Evolutionary conservation across 2,329 filamentous ascomycete genomes (phyloP).

Genomic region (Penicillium sp.): DNA sequence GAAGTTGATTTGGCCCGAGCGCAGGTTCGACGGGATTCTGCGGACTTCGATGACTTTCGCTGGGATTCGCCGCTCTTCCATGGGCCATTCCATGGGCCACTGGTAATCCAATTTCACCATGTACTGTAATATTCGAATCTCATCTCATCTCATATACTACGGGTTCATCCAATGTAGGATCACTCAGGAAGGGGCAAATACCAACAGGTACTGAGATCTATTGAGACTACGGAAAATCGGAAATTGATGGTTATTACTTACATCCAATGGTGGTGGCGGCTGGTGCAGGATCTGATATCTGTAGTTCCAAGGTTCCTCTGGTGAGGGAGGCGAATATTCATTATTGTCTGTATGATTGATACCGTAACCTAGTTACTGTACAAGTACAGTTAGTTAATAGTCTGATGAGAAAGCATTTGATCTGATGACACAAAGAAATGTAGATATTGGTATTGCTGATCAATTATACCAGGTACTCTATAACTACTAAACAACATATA

Average conservation of each 20-base stretch:
- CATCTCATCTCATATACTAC: too few species aligned
- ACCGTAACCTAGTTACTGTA: not conserved
- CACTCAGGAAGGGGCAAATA: not conserved
- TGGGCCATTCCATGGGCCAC: constrained; percentile 17
- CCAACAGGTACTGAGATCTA: not conserved
- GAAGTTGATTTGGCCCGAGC: constrained; percentile 36
- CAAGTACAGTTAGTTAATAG: too few species aligned
- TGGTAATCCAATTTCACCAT: constrained; percentile 12
- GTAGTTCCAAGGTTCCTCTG: constrained; percentile 1
- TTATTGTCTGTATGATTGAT: not conserved
- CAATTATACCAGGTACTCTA: too few species aligned
- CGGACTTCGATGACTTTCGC: constrained; percentile 41
- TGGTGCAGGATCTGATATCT: constrained; percentile 8
- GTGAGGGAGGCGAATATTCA: not conserved
- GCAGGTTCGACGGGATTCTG: constrained; percentile 37
- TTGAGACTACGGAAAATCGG: not conserved
- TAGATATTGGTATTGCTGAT: too few species aligned
- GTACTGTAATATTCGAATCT: not conserved
- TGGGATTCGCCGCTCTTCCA: constrained; percentile 32
- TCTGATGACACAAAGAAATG: not conserved
- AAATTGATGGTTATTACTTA: not conserved
- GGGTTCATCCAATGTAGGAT: not conserved
- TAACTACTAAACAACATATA: too few species aligned
- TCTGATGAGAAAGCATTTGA: not conserved
- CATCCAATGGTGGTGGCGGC: not conserved